Conservation (phyloP, 2,329 filamentous ascomycete species). For the Colletotrichum truncatum region DNA sequence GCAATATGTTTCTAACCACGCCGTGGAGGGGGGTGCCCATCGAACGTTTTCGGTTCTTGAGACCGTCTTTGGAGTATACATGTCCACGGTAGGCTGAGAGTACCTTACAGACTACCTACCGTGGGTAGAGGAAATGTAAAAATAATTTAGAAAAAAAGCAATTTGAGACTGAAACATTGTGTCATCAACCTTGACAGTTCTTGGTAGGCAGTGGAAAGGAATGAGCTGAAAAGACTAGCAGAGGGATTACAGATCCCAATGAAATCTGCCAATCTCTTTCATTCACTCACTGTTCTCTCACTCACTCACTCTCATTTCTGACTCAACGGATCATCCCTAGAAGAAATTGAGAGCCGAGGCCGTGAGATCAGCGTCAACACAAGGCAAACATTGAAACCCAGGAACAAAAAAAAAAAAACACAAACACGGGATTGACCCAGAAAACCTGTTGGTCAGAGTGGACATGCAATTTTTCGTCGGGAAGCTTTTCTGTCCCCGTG, state of each 20-base stretch:
- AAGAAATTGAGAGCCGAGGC: not conserved
- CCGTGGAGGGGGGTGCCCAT: too few species aligned
- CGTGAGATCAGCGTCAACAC: not conserved
- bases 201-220: too few species aligned
- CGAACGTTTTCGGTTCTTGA: not conserved
- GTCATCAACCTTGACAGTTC: not conserved
- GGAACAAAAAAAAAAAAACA: not conserved
- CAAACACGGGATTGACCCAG: too few species aligned
- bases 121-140: too few species aligned
- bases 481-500: not conserved
- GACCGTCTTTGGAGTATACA: not conserved
- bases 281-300: not conserved
- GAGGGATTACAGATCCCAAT: not conserved
- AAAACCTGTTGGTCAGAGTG: constrained; percentile 8
- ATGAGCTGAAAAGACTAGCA: too few species aligned
- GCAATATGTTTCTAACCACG: too few species aligned
- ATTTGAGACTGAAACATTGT: not conserved
- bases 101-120: too few species aligned
- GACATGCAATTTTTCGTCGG: not conserved
- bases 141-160: too few species aligned
- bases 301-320: not conserved
- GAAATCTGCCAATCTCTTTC: not conserved
- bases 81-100: not conserved
- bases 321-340: not conserved
- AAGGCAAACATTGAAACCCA: not conserved